A percentile compares a stretch with the other conserved stretches of the same genome.
These are phyloP conservation scores for Amesomyces nigricolor DNA, from an alignment of 2,329 filamentous ascomycete genomes.

Conservation along the genomic window DNA sequence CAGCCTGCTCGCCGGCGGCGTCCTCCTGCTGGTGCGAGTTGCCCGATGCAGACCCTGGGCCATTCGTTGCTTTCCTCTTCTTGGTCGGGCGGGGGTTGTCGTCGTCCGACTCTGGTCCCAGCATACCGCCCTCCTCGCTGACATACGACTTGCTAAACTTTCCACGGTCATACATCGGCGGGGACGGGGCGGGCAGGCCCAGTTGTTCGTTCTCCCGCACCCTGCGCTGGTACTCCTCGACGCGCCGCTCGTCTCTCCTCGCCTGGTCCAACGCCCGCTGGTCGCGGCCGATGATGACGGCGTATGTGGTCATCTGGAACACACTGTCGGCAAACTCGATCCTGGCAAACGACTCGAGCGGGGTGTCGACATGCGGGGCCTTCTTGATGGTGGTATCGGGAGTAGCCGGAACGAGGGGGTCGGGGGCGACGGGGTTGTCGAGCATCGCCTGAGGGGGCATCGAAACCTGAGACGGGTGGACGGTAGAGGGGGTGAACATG, in stretches of 20 bases:
- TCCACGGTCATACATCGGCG: conserved; percentile 45
- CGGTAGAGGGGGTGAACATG: conserved; percentile 30
- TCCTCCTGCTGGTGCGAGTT: conserved; percentile 17
- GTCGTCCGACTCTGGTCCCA: conserved; percentile 58
- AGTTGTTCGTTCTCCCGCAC: conserved; percentile 43
- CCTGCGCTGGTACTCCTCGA: conserved; percentile 40
- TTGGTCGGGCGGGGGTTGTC: conserved; percentile 32
- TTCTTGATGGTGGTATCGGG: conserved; percentile 34
- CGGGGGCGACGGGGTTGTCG: conserved; percentile 23
- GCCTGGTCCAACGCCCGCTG: conserved; percentile 53
- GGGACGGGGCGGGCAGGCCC: conserved; percentile 47
- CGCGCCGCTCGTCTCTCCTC: conserved; percentile 45
- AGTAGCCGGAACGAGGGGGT: conserved; percentile 27
- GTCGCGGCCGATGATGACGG: conserved; percentile 68
- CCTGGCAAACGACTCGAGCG: conserved; percentile 51
- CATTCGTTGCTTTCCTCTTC: conserved; percentile 35
- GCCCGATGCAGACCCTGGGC: conserved; percentile 18
- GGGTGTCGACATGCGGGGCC: conserved; percentile 30
- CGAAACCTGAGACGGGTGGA: conserved; percentile 43
- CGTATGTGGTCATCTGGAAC: conserved; percentile 73
- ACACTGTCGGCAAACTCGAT: conserved; percentile 69
- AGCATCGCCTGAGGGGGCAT: conserved; percentile 34
- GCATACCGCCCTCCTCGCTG: conserved; percentile 64
- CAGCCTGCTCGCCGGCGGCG: conserved; percentile 17
- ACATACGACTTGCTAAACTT: conserved; percentile 61